Evolutionary conservation across 2,329 filamentous ascomycete species (phyloP).

Genomic region (Niveomyces coronatus): DNA sequence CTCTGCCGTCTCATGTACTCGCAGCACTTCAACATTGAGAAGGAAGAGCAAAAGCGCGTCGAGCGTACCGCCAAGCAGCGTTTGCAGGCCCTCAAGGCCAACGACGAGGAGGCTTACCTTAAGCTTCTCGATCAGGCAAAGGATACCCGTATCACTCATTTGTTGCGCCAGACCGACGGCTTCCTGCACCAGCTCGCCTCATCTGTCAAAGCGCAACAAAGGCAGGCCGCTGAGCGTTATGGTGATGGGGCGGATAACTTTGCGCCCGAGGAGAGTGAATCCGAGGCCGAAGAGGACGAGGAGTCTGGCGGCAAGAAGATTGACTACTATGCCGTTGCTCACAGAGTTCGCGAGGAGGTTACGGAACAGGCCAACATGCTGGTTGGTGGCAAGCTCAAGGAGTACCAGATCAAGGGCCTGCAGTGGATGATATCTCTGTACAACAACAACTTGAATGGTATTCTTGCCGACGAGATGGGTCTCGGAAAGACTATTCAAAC

Average conservation of each 20-base stretch:
- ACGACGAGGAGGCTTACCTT: conserved; percentile 98
- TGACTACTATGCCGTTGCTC: conserved; percentile 97
- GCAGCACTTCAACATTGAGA: conserved; percentile 94
- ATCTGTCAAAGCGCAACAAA: conserved; percentile 90
- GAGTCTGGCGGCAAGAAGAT: conserved; percentile 67
- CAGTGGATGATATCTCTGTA: conserved; percentile 99
- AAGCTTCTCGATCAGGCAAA: conserved; percentile 97
- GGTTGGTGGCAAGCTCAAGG: conserved; percentile 86
- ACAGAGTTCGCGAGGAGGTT: conserved; percentile 90
- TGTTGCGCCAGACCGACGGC: conserved; percentile 92
- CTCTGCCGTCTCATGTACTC: conserved; percentile 79
- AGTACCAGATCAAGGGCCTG: conserved; percentile 96
- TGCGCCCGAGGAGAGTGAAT: conserved; percentile 52
- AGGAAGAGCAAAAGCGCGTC: conserved; percentile 97
- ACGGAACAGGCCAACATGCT: conserved; percentile 72
- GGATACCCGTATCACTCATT: conserved; percentile 96
- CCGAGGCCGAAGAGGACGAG: conserved; percentile 57
- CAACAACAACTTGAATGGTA: conserved; percentile 99
- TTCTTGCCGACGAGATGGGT: conserved; percentile 98
- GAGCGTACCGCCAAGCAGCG: conserved; percentile 97
- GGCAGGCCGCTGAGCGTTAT: conserved; percentile 69
- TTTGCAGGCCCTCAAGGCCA: conserved; percentile 96
- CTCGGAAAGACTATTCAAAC: conserved; percentile 99
- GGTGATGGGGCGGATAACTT: conserved; percentile 46
- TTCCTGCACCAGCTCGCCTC: conserved; percentile 93